Evolutionary conservation across 768 basidiomycete genomes (phyloP).

Genomic region (Tricholoma sp.): DNA sequence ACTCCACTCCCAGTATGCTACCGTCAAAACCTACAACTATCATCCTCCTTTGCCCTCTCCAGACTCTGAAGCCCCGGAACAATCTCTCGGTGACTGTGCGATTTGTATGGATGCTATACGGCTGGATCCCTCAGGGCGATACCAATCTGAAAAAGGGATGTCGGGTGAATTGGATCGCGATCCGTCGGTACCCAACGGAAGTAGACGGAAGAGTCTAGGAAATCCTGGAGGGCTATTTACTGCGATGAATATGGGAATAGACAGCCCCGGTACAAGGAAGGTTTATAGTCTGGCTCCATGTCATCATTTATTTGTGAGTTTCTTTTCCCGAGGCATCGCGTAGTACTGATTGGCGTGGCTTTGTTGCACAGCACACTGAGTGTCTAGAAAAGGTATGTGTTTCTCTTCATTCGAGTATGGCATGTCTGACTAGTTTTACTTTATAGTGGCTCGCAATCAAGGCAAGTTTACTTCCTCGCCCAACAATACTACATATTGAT

Average conservation of each 20-base stretch:
- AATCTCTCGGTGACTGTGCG: constrained; percentile 80
- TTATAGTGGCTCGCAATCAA: constrained; percentile 71
- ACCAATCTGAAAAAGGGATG: constrained; percentile 31
- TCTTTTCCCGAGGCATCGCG: background rate
- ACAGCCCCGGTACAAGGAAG: constrained; percentile 45
- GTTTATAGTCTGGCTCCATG: constrained; percentile 86
- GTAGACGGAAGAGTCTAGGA: constrained; percentile 20
- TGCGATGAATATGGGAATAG: constrained; percentile 40
- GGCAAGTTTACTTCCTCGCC: constrained; percentile 26
- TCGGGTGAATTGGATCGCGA: constrained; percentile 17
- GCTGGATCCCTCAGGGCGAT: constrained; percentile 36
- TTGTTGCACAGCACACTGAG: constrained; percentile 64
- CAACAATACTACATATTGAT: constrained; percentile 1
- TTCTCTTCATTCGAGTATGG: background rate
- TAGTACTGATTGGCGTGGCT: background rate
- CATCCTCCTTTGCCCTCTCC: constrained; percentile 72
- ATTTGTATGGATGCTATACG: constrained; percentile 91
- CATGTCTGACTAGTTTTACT: constrained; percentile 10
- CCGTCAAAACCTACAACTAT: constrained; percentile 70
- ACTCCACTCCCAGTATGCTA: constrained; percentile 42
- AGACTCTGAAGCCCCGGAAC: constrained; percentile 71
- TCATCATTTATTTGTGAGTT: constrained; percentile 80
- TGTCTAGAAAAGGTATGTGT: constrained; percentile 70
- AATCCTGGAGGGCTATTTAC: constrained; percentile 35
- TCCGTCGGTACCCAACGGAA: constrained; percentile 13